phyloP scores from a whole-genome alignment of 2,329 filamentous ascomycete species.

The Malbranchea zuffiana region DNA sequence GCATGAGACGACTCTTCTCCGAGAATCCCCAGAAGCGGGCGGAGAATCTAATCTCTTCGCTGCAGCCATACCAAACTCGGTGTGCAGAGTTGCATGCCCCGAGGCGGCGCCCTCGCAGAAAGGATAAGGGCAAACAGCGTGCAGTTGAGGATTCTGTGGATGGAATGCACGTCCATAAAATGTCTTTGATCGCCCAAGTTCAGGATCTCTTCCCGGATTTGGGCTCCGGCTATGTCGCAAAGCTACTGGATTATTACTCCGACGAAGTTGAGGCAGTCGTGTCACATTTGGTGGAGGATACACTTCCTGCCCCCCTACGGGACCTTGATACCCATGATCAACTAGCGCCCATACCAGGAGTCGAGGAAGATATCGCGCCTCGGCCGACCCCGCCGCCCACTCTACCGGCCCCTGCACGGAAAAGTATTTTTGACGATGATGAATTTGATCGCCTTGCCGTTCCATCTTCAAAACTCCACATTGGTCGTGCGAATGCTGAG shows the following conservation, averaged over 20 bases:
- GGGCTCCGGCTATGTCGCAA: constrained; percentile 69
- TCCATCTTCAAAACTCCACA: constrained; percentile 58
- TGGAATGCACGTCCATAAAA: constrained; percentile 62
- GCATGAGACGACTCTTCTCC: constrained; percentile 29
- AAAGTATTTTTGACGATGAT: constrained; percentile 70
- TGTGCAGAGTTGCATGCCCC: constrained; percentile 30
- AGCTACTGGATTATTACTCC: constrained; percentile 65
- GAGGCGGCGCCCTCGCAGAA: constrained; percentile 31
- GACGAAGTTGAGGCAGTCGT: constrained; percentile 71
- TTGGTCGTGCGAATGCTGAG: constrained; percentile 56
- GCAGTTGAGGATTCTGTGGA: constrained; percentile 25
- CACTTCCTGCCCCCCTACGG: constrained; percentile 58
- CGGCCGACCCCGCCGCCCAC: constrained; percentile 27
- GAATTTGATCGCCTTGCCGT: constrained; percentile 62
- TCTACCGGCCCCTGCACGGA: constrained; percentile 38
- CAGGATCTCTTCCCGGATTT: constrained; percentile 87
- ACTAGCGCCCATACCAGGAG: constrained; percentile 12
- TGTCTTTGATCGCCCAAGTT: constrained; percentile 79
- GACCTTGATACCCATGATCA: constrained; percentile 43
- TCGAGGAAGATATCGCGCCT: constrained; percentile 43
- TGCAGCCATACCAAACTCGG: constrained; percentile 31
- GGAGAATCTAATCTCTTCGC: constrained; percentile 29
- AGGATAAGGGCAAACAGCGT: constrained; percentile 34
- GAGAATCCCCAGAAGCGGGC: constrained; percentile 29
- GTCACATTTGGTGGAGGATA: constrained; percentile 68